Evolutionary conservation across 805 yeast genomes (phyloP), one percentile per base, ranked within the genome.

Genomic region (Zygosaccharomyces pseudorouxii): DNA sequence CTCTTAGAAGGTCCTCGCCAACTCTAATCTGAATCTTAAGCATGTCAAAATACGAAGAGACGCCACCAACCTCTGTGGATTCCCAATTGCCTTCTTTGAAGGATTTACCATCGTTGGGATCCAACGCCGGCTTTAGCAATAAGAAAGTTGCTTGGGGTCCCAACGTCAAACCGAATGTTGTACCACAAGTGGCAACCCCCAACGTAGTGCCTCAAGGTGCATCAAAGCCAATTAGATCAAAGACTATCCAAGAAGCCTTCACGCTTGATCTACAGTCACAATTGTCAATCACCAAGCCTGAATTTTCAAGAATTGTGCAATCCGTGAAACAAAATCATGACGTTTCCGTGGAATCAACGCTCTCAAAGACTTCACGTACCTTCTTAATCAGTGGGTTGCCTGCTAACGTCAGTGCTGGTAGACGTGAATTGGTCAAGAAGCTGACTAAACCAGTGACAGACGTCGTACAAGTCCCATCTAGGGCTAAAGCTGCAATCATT

Each of bases 311-410:
- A 62, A 77, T 87, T 53, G 71, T 89, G 53, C 73, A 78, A 42
- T 70, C 77, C 42, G 77, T 87, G 59, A 84, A 84, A 68, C 70
- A 79, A 50, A 75, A 82, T 52, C 59, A 57, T 31, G 70, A 75
- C 41, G 86, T 89, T 47, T 79, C 80, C 52, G 80, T 89, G 53
- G 96, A 89, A 65, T 85, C 95, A 47, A 87, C 96, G 46, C 73
- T 88, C 47, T 85, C 95, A 39, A 79, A 80, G 58, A 84, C 82
- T 55, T 82, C 81, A 64, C 82, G 96, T 70, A 86, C 93, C 23
- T 89, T 89, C 61, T 76, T 90, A 63, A 79, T 92, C 56, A 77
- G 83, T 58, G 98, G 97, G 59, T 75, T 77, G 50, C 78, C 83
- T 22, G 79, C 71, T 12, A 78, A 79, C 46, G 89, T 88, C 48